Conservation (phyloP, 495 filamentous ascomycete genomes). For the Hypoxylon trugodes region DNA sequence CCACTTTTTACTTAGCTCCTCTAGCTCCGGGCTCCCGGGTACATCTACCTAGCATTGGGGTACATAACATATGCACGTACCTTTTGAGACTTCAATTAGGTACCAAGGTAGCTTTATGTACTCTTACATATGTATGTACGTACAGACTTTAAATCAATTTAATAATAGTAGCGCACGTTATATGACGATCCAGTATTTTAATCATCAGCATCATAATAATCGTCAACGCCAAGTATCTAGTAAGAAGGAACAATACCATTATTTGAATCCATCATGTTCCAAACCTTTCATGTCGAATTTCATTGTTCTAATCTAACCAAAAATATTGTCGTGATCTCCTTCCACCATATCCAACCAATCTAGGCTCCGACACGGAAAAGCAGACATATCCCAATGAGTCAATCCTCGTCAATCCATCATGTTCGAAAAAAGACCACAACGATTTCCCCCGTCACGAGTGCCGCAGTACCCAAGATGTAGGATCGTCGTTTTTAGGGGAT, state of each 20-base stretch:
- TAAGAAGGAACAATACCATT: too few relatives aligned
- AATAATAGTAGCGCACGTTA: too few relatives aligned
- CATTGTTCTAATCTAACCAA: too few relatives aligned
- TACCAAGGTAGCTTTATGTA: slow-evolving; percentile 2
- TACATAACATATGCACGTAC: not conserved
- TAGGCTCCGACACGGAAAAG: not conserved
- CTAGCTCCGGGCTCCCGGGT: slow-evolving; percentile 35
- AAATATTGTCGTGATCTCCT: too few relatives aligned
- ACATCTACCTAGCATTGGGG: not conserved
- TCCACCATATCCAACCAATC: too few relatives aligned
- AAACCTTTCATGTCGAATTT: too few relatives aligned
- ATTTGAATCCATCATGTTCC: too few relatives aligned
- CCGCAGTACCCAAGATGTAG: slow-evolving; percentile 28
- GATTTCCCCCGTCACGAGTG: slow-evolving; percentile 25
- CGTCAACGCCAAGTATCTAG: too few relatives aligned
- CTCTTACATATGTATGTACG: slow-evolving; percentile 14
- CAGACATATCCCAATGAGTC: slow-evolving; percentile 23
- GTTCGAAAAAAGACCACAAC: slow-evolving; percentile 7
- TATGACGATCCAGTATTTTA: too few relatives aligned
- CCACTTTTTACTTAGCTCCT: slow-evolving; percentile 34
- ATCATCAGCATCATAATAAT: too few relatives aligned
- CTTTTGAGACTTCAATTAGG: not conserved
- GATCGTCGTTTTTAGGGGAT: slow-evolving; percentile 31
- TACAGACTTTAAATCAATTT: not conserved
- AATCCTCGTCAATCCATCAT: too few relatives aligned